These are phyloP conservation scores for Hypholoma sublateritium DNA, from an alignment of 768 basidiomycete species.

Conservation along the genomic window DNA sequence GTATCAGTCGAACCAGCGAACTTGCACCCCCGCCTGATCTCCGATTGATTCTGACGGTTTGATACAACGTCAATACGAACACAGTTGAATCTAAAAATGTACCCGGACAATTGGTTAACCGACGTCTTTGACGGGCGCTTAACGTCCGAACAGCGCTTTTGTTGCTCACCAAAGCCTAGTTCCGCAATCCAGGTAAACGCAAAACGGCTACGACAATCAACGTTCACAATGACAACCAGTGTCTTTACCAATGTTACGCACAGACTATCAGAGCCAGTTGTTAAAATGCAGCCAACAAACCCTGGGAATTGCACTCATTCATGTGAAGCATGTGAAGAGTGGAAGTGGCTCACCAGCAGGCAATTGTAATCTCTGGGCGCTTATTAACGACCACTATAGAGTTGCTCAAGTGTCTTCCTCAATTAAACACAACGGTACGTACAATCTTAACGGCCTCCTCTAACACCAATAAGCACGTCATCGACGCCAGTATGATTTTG, in stretches of 20 bases:
- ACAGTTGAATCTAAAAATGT: conserved; percentile 25
- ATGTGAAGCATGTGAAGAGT: background rate
- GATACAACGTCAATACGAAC: conserved; percentile 31
- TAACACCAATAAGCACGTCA: conserved; percentile 18
- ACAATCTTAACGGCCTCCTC: conserved; percentile 35
- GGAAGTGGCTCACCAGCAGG: conserved; percentile 24
- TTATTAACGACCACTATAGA: conserved; percentile 35
- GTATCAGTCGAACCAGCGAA: conserved; percentile 27
- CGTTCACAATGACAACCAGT: background rate
- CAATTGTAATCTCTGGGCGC: conserved; percentile 29
- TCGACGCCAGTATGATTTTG: conserved; percentile 16
- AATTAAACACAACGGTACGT: conserved; percentile 3
- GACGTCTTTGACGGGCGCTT: background rate
- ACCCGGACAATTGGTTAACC: background rate
- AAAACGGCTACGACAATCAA: conserved; percentile 26
- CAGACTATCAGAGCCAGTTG: conserved; percentile 26
- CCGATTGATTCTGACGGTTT: conserved; percentile 20
- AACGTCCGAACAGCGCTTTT: background rate
- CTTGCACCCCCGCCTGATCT: conserved; percentile 9
- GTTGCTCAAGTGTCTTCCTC: background rate
- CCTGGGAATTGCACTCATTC: conserved; percentile 16
- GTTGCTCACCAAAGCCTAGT: conserved; percentile 29
- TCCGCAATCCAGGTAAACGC: conserved; percentile 38
- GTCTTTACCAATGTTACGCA: conserved; percentile 12
- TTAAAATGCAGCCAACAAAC: conserved; percentile 34